Evolutionary conservation across 768 basidiomycete species (phyloP).

Genomic region (Psilocybe cyanescens): DNA sequence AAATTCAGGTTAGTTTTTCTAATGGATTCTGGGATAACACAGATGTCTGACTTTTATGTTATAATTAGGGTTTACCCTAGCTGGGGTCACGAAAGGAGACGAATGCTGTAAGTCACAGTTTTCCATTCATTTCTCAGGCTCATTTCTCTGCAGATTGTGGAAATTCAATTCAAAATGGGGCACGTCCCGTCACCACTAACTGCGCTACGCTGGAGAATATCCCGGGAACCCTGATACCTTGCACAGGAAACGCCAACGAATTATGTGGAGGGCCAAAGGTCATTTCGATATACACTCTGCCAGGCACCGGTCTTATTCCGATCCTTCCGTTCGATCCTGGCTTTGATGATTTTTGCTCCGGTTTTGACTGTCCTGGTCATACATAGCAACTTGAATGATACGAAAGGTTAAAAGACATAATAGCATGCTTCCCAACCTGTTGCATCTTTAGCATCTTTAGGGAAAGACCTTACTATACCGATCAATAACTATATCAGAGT

Average conservation of each 20-base stretch:
- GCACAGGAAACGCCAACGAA: constrained; percentile 2
- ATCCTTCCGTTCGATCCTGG: not conserved
- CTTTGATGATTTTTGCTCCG: not conserved
- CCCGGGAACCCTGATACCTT: not conserved
- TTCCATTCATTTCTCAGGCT: not conserved
- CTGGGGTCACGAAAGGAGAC: constrained; percentile 3
- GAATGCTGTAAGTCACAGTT: constrained; percentile 9
- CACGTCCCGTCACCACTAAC: not conserved
- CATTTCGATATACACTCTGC: not conserved
- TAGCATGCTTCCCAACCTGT: no score
- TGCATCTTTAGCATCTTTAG: no score
- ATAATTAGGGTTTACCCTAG: constrained; percentile 3
- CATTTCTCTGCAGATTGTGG: not conserved
- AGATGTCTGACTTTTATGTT: not conserved
- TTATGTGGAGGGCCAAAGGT: not conserved
- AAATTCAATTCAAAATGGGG: not conserved
- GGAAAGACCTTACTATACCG: no score
- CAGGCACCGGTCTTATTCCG: not conserved
- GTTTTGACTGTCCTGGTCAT: not conserved
- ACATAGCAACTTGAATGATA: not conserved
- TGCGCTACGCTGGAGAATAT: not conserved
- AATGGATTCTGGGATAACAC: not conserved
- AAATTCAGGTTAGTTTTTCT: not conserved
- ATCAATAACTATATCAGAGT: no score
- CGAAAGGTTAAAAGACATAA: not conserved